Percentiles rank a stretch among this genome's conserved stretches.
Evolutionary conservation across 2,329 filamentous ascomycete genomes (phyloP).

Genomic region (Talaromyces sp.): DNA sequence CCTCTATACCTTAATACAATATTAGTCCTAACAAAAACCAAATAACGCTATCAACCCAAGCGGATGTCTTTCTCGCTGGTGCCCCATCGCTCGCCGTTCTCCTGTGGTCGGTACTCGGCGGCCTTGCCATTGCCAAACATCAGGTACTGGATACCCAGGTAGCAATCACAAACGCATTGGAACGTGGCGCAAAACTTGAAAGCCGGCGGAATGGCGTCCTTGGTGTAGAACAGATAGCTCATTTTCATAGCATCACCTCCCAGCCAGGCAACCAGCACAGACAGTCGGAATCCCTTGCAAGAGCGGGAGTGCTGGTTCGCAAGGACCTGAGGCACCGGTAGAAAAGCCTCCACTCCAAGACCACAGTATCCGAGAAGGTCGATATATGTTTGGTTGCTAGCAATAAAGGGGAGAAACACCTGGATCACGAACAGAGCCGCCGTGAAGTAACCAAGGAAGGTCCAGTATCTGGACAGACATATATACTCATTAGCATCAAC

Average conservation of each 20-base stretch:
- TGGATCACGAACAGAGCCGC: constrained; percentile 47
- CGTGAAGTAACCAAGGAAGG: constrained; percentile 51
- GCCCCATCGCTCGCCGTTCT: constrained; percentile 22
- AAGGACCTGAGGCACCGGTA: constrained; percentile 44
- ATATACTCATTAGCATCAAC: constrained; percentile 1
- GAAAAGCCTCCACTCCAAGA: constrained; percentile 43
- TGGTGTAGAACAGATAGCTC: constrained; percentile 44
- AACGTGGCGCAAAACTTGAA: constrained; percentile 46
- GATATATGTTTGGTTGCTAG: constrained; percentile 38
- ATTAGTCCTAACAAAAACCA: not conserved
- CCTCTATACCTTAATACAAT: not conserved
- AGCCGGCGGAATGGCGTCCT: constrained; percentile 40
- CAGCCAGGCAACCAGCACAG: constrained; percentile 44
- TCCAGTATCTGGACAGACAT: constrained; percentile 46
- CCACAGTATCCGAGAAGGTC: constrained; percentile 40
- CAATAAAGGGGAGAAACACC: constrained; percentile 46
- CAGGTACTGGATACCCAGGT: constrained; percentile 44
- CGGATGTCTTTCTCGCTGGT: constrained; percentile 34
- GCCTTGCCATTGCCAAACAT: constrained; percentile 35
- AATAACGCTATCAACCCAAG: constrained; percentile 22
- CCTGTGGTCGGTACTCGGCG: constrained; percentile 18
- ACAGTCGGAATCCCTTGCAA: constrained; percentile 45
- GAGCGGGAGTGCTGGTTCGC: constrained; percentile 43
- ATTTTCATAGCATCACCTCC: constrained; percentile 48
- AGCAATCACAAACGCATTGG: constrained; percentile 43